Percentiles rank a stretch among this genome's conserved stretches.
These are phyloP conservation scores for Saturnispora besseyi DNA, from an alignment of 805 yeast genomes.

Conservation along the genomic window DNA sequence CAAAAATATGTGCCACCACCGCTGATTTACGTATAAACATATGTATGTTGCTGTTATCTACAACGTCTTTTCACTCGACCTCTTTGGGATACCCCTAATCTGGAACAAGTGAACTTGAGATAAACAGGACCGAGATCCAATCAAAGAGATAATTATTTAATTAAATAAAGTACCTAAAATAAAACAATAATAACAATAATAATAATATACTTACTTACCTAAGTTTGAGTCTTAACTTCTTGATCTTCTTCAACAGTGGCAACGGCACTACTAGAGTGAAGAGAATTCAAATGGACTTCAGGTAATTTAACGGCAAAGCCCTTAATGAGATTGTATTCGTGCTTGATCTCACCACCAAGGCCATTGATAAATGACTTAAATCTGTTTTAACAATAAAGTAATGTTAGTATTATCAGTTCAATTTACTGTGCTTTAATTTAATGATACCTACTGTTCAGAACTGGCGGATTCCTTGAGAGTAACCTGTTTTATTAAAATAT, in stretches of 20 bases:
- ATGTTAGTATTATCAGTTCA: constrained; percentile 1
- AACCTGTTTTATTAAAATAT: neutral
- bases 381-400: constrained; percentile 7
- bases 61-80: no score
- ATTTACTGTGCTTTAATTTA: neutral
- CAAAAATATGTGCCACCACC: no score
- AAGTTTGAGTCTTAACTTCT: constrained; percentile 41
- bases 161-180: no score
- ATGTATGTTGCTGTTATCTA: no score
- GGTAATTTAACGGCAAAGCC: constrained; percentile 59
- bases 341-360: constrained; percentile 52
- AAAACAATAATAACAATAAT: neutral
- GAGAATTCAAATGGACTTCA: constrained; percentile 36
- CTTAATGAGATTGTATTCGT: constrained; percentile 55
- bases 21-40: no score
- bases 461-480: constrained; percentile 6
- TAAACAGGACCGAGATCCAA: no score
- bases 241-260: constrained; percentile 58
- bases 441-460: constrained; percentile 4
- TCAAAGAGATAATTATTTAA: no score
- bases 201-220: neutral
- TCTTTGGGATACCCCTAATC: no score
- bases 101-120: no score
- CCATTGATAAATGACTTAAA: constrained; percentile 41
- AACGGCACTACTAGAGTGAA: constrained; percentile 43